phyloP scores from a whole-genome alignment of 495 filamentous ascomycete species.

The Trichoderma gamsii region DNA sequence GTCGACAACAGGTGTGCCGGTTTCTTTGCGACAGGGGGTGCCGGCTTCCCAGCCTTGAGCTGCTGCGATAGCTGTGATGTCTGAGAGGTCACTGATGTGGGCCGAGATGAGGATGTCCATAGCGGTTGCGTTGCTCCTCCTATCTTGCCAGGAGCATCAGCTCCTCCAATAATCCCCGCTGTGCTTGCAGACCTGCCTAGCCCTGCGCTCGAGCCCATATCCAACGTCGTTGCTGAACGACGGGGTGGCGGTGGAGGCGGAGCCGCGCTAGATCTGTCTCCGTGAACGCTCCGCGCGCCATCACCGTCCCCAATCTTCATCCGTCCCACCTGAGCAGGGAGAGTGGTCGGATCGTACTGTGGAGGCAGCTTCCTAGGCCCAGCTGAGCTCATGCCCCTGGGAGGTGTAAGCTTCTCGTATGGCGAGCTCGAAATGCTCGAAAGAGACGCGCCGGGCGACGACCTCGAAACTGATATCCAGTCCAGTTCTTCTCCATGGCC shows the following conservation, averaged over 20 bases:
- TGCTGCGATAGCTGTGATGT: conserved; percentile 14
- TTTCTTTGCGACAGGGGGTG: conserved; percentile 50
- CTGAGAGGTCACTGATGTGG: conserved; percentile 27
- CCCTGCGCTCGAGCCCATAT: not conserved
- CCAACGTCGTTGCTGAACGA: conserved; percentile 30
- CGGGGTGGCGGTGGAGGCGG: conserved; percentile 46
- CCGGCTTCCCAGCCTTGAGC: conserved; percentile 26
- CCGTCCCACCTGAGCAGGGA: conserved; percentile 36
- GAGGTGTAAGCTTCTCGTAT: conserved; percentile 42
- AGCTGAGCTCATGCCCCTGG: conserved; percentile 27
- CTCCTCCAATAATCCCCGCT: conserved; percentile 9
- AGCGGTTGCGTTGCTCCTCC: conserved; percentile 20
- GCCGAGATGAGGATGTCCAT: conserved; percentile 15
- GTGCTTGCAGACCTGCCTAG: conserved; percentile 8
- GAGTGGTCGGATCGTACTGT: conserved; percentile 43
- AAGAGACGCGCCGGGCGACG: conserved; percentile 41
- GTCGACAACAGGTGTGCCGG: conserved; percentile 43
- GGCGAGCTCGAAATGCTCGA: conserved; percentile 40
- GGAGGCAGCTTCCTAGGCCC: conserved; percentile 48
- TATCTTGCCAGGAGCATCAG: not conserved
- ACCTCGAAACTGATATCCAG: conserved; percentile 61
- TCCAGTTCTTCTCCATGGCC: conserved; percentile 59
- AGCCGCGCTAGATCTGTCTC: conserved; percentile 23
- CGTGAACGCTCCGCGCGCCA: conserved; percentile 13
- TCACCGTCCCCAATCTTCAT: conserved; percentile 29